These are phyloP conservation scores for Priceomyces melissophilus DNA, from an alignment of 805 yeast species.

Conservation along the genomic window DNA sequence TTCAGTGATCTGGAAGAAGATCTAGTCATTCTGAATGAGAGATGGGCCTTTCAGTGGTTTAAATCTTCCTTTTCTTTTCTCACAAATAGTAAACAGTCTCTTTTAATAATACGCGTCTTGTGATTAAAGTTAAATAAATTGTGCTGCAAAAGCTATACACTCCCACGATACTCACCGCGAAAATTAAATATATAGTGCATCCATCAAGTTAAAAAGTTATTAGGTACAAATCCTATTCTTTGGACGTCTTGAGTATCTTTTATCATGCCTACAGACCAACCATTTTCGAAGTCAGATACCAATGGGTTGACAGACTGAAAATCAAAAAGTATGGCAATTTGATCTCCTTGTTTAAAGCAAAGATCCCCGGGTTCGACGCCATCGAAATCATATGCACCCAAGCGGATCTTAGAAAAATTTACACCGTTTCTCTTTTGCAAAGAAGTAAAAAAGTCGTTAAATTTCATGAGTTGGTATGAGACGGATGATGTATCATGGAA, in stretches of 20 bases:
- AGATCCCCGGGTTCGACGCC: conserved; percentile 38
- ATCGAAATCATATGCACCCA: conserved; percentile 21
- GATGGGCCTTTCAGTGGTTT: no score
- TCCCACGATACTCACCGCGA: background rate
- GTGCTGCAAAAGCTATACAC: background rate
- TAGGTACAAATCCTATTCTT: conserved; percentile 39
- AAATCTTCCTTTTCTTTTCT: no score
- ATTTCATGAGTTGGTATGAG: conserved; percentile 23
- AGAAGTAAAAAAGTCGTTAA: conserved; percentile 21
- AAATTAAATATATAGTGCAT: conserved; percentile 22
- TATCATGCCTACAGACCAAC: conserved; percentile 34
- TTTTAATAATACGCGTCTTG: no score
- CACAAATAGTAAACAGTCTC: no score
- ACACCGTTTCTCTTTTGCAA: conserved; percentile 4
- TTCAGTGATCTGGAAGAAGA: background rate
- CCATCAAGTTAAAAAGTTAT: conserved; percentile 20
- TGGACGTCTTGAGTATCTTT: conserved; percentile 7
- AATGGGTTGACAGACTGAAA: conserved; percentile 23
- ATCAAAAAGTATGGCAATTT: conserved; percentile 29
- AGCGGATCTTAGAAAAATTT: conserved; percentile 6
- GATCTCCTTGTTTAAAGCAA: conserved; percentile 31
- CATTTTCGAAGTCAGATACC: conserved; percentile 15
- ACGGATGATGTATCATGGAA: conserved; percentile 17
- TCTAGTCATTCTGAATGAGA: conserved; percentile 1
- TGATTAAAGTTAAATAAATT: no score